A percentile compares a stretch with the other conserved stretches of the same genome.
Evolutionary conservation across 805 yeast species (phyloP).

Genomic region (Barnettozyma siamensis): DNA sequence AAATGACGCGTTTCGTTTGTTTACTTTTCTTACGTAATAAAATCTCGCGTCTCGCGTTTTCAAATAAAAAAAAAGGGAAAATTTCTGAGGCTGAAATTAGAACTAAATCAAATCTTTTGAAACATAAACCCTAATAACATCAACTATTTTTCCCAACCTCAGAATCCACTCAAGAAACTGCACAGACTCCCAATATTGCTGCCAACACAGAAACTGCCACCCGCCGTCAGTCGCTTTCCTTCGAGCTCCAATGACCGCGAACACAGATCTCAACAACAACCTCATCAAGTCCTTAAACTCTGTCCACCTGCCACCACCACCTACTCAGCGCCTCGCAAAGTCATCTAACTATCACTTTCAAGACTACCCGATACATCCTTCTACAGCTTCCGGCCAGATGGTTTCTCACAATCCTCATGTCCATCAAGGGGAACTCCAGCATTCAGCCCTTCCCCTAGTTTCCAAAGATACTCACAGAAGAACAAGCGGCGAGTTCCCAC

Average conservation of each 20-base stretch:
- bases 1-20: constrained; percentile 16
- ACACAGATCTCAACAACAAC: constrained; percentile 27
- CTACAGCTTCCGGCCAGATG: too few relatives aligned
- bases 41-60: constrained; percentile 1
- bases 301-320: constrained; percentile 38
- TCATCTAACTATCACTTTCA: constrained; percentile 5
- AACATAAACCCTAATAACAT: too few relatives aligned
- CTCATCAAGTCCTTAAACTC: constrained; percentile 33
- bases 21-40: constrained; percentile 10
- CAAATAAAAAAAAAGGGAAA: background rate
- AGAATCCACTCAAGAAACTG: background rate
- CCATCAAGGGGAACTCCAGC: too few relatives aligned
- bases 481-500: constrained; percentile 10
- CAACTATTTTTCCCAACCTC: background rate
- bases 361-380: background rate
- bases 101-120: background rate
- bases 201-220: background rate
- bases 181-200: background rate
- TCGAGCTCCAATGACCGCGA: constrained; percentile 3
- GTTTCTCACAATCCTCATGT: too few relatives aligned
- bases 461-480: background rate
- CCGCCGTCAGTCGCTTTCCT: too few relatives aligned
- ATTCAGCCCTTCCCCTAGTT: background rate
- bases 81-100: background rate
- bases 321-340: constrained; percentile 19